Evolutionary conservation across 495 filamentous ascomycete species (phyloP).

Genomic region (Hypoxylon cercidicola): DNA sequence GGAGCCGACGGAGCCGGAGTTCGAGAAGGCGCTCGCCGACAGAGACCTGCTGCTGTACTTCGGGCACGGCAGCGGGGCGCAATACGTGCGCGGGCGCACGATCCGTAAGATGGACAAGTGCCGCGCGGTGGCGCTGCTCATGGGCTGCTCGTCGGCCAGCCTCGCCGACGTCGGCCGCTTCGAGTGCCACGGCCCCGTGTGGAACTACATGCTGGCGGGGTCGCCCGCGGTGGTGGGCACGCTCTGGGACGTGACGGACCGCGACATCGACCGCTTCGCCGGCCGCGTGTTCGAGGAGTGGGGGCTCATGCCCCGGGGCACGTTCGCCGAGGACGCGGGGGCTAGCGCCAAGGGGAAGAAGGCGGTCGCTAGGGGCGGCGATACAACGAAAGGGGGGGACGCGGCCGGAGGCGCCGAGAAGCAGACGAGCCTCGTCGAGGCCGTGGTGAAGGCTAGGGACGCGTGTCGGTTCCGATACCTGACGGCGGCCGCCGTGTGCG

Average conservation of each 20-base stretch:
- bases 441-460: slow-evolving; percentile 75
- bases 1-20: slow-evolving; percentile 79
- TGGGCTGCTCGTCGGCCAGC: slow-evolving; percentile 87
- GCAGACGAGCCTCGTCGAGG: slow-evolving; percentile 72
- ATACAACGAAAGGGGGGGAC: neutral
- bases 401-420: slow-evolving; percentile 18
- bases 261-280: slow-evolving; percentile 93
- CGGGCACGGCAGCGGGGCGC: slow-evolving; percentile 93
- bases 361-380: slow-evolving; percentile 17
- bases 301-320: slow-evolving; percentile 71
- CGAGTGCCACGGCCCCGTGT: slow-evolving; percentile 86
- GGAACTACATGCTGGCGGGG: slow-evolving; percentile 89
- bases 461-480: slow-evolving; percentile 87
- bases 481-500: slow-evolving; percentile 90
- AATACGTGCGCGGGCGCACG: slow-evolving; percentile 85
- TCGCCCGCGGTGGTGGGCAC: slow-evolving; percentile 85
- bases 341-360: slow-evolving; percentile 35
- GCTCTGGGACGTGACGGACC: slow-evolving; percentile 97
- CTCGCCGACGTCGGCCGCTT: slow-evolving; percentile 86
- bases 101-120: slow-evolving; percentile 80
- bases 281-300: slow-evolving; percentile 79
- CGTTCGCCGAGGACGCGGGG: slow-evolving; percentile 43
- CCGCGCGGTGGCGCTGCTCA: slow-evolving; percentile 76
- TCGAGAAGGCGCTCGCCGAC: slow-evolving; percentile 68
- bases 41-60: slow-evolving; percentile 87